These are phyloP conservation scores for Hawksworthiomyces lignivorus DNA, from an alignment of 2,329 filamentous ascomycete species.

Conservation along the genomic window DNA sequence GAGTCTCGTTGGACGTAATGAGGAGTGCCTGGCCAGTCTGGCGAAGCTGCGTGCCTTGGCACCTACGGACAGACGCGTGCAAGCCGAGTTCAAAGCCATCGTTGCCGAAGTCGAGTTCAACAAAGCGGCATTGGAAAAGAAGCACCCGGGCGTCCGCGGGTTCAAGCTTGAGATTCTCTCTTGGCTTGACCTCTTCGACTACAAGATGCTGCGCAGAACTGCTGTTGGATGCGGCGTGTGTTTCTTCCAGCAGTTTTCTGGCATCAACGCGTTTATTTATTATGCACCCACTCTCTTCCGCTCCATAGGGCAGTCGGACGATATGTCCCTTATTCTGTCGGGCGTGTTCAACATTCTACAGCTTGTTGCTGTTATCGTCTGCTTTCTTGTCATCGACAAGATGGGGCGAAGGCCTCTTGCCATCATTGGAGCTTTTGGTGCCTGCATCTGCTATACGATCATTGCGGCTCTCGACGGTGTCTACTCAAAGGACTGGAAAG, in stretches of 20 bases:
- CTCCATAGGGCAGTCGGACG: background rate
- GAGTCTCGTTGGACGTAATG: slow-evolving; percentile 5
- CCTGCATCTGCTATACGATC: slow-evolving; percentile 13
- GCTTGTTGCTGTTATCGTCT: slow-evolving; percentile 50
- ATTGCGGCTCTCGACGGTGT: background rate
- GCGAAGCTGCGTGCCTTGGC: background rate
- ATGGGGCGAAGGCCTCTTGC: slow-evolving; percentile 51
- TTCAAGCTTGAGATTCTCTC: background rate
- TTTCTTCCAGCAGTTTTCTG: slow-evolving; percentile 8
- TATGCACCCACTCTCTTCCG: slow-evolving; percentile 6
- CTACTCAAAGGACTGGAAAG: slow-evolving; percentile 33
- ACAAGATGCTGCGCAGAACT: background rate
- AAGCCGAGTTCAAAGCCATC: slow-evolving; percentile 2
- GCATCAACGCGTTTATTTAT: slow-evolving; percentile 9
- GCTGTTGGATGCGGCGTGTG: background rate
- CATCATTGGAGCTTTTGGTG: slow-evolving; percentile 30
- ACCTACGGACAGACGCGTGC: background rate
- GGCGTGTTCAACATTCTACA: slow-evolving; percentile 50
- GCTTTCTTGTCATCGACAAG: slow-evolving; percentile 41
- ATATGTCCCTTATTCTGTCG: slow-evolving; percentile 1
- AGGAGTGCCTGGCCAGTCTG: slow-evolving; percentile 14
- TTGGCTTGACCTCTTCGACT: background rate
- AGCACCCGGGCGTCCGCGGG: background rate
- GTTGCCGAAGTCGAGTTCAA: slow-evolving; percentile 1
- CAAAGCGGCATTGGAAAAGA: background rate